Evolutionary conservation across 2,329 filamentous ascomycete species (phyloP).

Genomic region (Fusarium albidum): DNA sequence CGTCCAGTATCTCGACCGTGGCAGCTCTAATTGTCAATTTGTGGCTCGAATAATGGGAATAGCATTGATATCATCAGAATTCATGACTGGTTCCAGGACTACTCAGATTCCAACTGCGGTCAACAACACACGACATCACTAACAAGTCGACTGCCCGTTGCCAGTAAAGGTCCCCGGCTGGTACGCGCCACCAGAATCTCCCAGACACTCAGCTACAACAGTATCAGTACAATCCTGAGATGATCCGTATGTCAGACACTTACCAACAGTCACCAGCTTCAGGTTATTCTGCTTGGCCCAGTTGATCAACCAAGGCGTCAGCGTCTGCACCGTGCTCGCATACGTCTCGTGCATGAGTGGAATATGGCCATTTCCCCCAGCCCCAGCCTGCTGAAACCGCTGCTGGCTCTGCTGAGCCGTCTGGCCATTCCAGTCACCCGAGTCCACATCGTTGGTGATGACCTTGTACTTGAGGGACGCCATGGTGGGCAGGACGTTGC

Average conservation of each 20-base stretch:
- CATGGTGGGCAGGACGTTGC: conserved; percentile 53
- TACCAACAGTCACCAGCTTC: conserved; percentile 59
- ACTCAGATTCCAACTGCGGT: no score
- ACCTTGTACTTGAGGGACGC: conserved; percentile 63
- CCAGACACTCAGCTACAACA: conserved; percentile 23
- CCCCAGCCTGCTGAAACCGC: conserved; percentile 56
- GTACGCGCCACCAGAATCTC: conserved; percentile 24
- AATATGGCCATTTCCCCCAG: conserved; percentile 59
- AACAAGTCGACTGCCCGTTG: no score
- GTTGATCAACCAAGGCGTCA: conserved; percentile 60
- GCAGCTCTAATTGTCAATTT: no score
- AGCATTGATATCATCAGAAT: no score
- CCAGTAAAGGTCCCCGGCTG: conserved; percentile 22
- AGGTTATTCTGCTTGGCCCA: conserved; percentile 59
- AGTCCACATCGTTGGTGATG: conserved; percentile 68
- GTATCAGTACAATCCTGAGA: neutral
- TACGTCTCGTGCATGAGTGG: conserved; percentile 67
- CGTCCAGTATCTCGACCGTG: no score
- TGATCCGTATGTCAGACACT: conserved; percentile 27
- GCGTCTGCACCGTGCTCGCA: conserved; percentile 54
- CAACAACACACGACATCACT: no score
- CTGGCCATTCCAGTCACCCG: conserved; percentile 67
- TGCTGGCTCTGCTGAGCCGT: conserved; percentile 60
- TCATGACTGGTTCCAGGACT: no score
- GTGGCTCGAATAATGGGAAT: no score